A percentile compares a stretch with the other conserved stretches of the same genome.
phyloP scores from a whole-genome alignment of 2,329 filamentous ascomycete species.

The Aureobasidium zeae region DNA sequence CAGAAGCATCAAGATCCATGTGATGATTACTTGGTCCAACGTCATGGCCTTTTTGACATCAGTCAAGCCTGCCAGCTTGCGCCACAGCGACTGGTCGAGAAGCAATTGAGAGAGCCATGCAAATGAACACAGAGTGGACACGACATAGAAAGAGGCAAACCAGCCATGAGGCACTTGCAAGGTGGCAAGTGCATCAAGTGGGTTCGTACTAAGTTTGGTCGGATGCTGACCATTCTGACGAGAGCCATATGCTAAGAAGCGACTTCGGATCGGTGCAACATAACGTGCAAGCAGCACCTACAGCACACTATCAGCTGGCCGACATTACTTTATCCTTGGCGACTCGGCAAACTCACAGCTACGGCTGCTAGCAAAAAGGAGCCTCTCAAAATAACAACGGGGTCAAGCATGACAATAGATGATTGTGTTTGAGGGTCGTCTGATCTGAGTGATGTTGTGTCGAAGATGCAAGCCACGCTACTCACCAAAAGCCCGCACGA shows the following conservation, averaged over 20 bases:
- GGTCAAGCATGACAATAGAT: conserved; percentile 13
- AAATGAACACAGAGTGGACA: conserved; percentile 58
- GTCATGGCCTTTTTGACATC: conserved; percentile 42
- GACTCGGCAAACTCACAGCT: conserved; percentile 18
- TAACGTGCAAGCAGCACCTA: conserved; percentile 44
- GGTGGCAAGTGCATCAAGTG: conserved; percentile 40
- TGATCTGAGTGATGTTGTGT: too few species aligned
- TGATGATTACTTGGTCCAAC: conserved; percentile 52
- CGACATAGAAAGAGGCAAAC: conserved; percentile 80
- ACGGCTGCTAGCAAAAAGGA: conserved; percentile 15
- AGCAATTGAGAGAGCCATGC: conserved; percentile 65
- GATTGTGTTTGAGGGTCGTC: too few species aligned
- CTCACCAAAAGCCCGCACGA: too few species aligned
- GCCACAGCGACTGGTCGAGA: conserved; percentile 46
- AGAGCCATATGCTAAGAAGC: conserved; percentile 54
- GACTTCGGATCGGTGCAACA: conserved; percentile 42
- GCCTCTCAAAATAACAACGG: conserved; percentile 12
- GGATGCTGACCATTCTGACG: conserved; percentile 28
- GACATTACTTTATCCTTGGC: neutral
- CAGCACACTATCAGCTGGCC: conserved; percentile 1
- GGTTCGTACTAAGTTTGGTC: neutral
- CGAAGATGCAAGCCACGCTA: too few species aligned
- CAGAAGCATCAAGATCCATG: conserved; percentile 63
- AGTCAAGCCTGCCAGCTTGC: conserved; percentile 32
- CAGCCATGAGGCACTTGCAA: conserved; percentile 73